Conservation (phyloP, 768 basidiomycete species). For the Strobilomyces dryophilus region DNA sequence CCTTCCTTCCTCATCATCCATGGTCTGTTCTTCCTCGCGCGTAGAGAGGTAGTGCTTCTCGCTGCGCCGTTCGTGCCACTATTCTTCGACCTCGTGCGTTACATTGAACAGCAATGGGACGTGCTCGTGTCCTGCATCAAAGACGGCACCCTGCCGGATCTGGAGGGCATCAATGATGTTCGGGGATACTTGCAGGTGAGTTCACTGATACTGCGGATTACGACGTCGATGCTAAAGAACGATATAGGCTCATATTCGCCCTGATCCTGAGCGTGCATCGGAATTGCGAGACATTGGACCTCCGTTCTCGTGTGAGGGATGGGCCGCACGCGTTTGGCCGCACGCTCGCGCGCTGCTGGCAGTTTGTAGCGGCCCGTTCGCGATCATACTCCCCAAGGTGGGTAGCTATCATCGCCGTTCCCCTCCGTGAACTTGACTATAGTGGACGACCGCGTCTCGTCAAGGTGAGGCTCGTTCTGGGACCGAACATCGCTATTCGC, state of each 20-base stretch:
- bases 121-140: neutral
- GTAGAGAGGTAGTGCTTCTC: slow-evolving; percentile 1
- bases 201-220: neutral
- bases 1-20: slow-evolving; percentile 19
- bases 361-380: neutral
- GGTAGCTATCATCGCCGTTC: neutral
- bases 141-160: neutral
- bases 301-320: neutral
- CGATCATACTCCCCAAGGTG: neutral
- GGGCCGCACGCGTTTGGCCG: neutral
- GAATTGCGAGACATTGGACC: neutral
- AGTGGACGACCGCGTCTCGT: too few relatives aligned
- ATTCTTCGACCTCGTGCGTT: neutral
- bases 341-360: neutral
- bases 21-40: slow-evolving; percentile 16
- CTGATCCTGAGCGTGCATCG: neutral
- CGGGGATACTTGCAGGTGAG: neutral
- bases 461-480: neutral
- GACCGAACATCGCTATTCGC: neutral
- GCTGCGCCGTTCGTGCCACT: slow-evolving; percentile 1
- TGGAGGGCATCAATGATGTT: neutral
- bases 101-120: neutral
- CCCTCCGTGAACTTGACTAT: neutral
- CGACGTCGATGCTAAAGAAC: neutral
- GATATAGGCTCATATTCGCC: neutral